phyloP scores from a whole-genome alignment of 495 filamentous ascomycete species.

The Talaromyces liani region DNA sequence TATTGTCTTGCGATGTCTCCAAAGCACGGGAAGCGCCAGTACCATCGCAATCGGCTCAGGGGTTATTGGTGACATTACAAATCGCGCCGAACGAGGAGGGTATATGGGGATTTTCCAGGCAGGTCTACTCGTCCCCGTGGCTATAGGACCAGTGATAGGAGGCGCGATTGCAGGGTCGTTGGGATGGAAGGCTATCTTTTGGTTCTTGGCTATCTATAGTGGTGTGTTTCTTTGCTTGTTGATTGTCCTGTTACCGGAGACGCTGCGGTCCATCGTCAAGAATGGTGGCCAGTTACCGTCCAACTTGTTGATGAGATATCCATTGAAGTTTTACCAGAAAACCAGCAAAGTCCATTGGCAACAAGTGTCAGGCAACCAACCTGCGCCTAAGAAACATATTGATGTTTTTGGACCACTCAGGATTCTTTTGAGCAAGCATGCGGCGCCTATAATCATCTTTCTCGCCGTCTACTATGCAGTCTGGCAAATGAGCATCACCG shows the following conservation, averaged over 20 bases:
- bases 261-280: constrained; percentile 42
- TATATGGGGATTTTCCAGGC: constrained; percentile 50
- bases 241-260: constrained; percentile 44
- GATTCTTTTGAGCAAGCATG: constrained; percentile 35
- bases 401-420: constrained; percentile 35
- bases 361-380: neutral
- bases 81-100: constrained; percentile 42
- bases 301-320: constrained; percentile 22
- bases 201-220: constrained; percentile 45
- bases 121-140: constrained; percentile 37
- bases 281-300: constrained; percentile 36
- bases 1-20: constrained; percentile 39
- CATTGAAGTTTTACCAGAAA: constrained; percentile 27
- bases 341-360: constrained; percentile 17
- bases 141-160: constrained; percentile 48
- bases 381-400: constrained; percentile 20
- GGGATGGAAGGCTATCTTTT: constrained; percentile 53
- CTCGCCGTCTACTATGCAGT: constrained; percentile 44
- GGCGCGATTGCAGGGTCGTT: constrained; percentile 42
- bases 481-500: constrained; percentile 51
- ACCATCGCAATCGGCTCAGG: constrained; percentile 50
- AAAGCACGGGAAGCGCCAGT: constrained; percentile 43
- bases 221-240: constrained; percentile 35
- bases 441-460: constrained; percentile 41
- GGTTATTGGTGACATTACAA: constrained; percentile 50